Evolutionary conservation across 164 flowering plant genomes (phyloP).

Genomic region (Nymphaea thermarum): DNA sequence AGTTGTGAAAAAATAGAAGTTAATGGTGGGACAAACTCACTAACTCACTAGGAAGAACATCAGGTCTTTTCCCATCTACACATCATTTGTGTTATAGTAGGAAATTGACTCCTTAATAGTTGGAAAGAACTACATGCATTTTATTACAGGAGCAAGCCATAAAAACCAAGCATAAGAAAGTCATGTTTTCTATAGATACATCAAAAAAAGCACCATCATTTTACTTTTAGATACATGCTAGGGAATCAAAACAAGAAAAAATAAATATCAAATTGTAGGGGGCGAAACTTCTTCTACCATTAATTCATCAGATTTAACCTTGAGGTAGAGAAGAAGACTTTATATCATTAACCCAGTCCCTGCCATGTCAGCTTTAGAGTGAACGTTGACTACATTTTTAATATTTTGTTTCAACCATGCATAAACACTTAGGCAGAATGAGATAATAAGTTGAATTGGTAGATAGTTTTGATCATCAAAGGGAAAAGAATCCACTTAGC

Average conservation of each 20-base stretch:
- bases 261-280: neutral
- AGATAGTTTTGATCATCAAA: slow-evolving; percentile 98
- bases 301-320: slow-evolving; percentile 25
- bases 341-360: slow-evolving; percentile 98
- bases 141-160: neutral
- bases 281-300: neutral
- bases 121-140: slow-evolving; percentile 69
- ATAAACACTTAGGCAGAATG: slow-evolving; percentile 94
- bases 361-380: slow-evolving; percentile 98
- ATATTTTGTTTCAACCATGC: slow-evolving; percentile 96
- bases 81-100: slow-evolving; percentile 98
- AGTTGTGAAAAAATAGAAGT: neutral
- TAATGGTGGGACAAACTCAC: slow-evolving; percentile 31
- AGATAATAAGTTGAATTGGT: slow-evolving; percentile 73
- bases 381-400: slow-evolving; percentile 96
- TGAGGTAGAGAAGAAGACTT: slow-evolving; percentile 82
- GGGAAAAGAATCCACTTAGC: slow-evolving; percentile 92
- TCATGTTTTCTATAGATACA: too few species aligned
- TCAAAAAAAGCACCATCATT: too few species aligned
- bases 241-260: too few species aligned
- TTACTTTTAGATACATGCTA: too few species aligned
- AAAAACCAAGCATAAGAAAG: neutral
- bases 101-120: slow-evolving; percentile 98
- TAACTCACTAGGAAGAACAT: slow-evolving; percentile 91
- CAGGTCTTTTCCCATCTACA: slow-evolving; percentile 83